Evolutionary conservation across 306 rosid genomes (phyloP), one percentile per base, ranked within the genome.

Genomic region (Pyrus bretschneideri): DNA sequence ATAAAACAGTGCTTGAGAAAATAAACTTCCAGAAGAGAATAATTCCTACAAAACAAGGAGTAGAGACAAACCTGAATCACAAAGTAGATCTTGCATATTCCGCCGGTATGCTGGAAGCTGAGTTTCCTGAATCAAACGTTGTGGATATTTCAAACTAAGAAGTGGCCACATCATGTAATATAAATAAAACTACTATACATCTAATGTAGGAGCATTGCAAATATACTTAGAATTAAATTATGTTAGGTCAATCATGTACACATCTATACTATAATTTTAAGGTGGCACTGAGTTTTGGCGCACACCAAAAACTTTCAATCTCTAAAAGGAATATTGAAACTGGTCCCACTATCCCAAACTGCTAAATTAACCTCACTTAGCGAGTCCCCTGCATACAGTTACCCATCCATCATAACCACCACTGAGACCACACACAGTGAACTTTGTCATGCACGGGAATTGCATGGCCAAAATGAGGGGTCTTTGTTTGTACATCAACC

Each of bases 21-120:
- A 69, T 13, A 63, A 62, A 71, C 40, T 46, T 44, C 19, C 55
- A 74, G 66, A 63, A 29, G 69, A 42, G 54, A 62, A 57, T 31
- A 45, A 73, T 71, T 59, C 29, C 31, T 8, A 35, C 0, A 35
- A 31, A 54, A 51, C 55, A 80, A 29, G 29, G 76, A 73, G 59
- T 71, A 79, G 83, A 78, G 77, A 64, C 65, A 55, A 79, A 96
- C 99, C 99, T 88, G 99, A 89, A 85, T 93, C 99, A 31, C 97
- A 92, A 68, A 96, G 96, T 79, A 91, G 87, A 88, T 96, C 99
- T 83, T 91, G 98, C 89, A 96, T 60, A 80, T 92, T 96, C 83
- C 98, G 85, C 58, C 97, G 87, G 84, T 92, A 92, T 19, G 99
- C 91, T 78, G 83, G 75, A 75, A 91, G 79, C 81, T 96, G 98